phyloP scores from a whole-genome alignment of 2,329 filamentous ascomycete species.

The Neofusicoccum cordaticola region DNA sequence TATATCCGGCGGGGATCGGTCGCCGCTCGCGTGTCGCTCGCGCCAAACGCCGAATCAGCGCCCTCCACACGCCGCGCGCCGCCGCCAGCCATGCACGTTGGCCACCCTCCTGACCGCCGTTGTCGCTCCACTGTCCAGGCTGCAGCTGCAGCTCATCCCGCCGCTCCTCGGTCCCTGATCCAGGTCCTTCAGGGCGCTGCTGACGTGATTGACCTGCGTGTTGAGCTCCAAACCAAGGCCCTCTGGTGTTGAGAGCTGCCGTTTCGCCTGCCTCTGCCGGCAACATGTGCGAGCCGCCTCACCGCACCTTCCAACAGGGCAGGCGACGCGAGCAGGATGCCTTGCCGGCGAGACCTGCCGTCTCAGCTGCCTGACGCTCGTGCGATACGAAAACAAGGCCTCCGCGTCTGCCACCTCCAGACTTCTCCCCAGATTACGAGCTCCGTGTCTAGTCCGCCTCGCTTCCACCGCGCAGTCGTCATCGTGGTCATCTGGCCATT shows the following conservation, averaged over 20 bases:
- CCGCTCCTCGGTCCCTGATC: neutral
- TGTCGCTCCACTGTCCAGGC: neutral
- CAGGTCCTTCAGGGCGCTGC: neutral
- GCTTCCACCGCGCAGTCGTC: neutral
- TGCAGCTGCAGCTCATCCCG: neutral
- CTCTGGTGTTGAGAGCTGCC: neutral
- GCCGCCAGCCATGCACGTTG: neutral
- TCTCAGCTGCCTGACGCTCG: neutral
- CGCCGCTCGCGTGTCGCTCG: neutral
- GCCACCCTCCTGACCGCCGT: conserved; percentile 1
- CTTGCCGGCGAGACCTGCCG: conserved; percentile 6
- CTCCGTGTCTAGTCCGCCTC: neutral
- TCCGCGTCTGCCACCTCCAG: neutral
- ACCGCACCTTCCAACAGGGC: neutral
- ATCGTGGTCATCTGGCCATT: neutral
- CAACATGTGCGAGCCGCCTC: neutral
- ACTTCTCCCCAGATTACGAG: neutral
- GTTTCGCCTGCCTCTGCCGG: neutral
- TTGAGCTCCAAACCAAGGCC: neutral
- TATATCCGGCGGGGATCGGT: conserved; percentile 1
- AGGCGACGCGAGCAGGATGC: conserved; percentile 4
- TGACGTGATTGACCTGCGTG: neutral
- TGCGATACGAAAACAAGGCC: conserved; percentile 8
- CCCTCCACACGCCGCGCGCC: neutral
- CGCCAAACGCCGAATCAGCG: neutral